A percentile compares a stretch with the other conserved stretches of the same genome.
phyloP scores from a whole-genome alignment of 192 early-diverging fungal genomes.

The Geosiphon pyriformis region DNA sequence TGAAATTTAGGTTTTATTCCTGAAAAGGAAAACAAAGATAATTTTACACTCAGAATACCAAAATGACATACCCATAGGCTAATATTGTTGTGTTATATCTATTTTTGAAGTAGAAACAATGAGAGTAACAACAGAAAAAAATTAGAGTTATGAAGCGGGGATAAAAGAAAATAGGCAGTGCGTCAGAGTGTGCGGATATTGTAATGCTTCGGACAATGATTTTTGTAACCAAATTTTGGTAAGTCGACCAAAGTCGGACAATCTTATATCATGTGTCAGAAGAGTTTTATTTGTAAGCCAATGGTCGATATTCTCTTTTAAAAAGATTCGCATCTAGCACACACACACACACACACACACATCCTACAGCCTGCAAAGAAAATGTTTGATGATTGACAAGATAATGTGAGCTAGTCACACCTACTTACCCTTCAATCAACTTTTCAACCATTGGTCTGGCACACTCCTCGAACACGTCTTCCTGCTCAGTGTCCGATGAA shows the following conservation, averaged over 20 bases:
- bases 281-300: too few relatives aligned
- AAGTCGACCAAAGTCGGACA: too few relatives aligned
- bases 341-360: too few relatives aligned
- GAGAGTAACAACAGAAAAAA: too few relatives aligned
- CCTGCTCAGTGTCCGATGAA: constrained; percentile 46
- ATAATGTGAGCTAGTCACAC: too few relatives aligned
- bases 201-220: not conserved
- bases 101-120: constrained; percentile 5
- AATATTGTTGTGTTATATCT: constrained; percentile 94
- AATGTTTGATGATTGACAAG: not conserved
- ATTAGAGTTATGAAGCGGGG: too few relatives aligned
- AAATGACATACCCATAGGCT: constrained; percentile 65
- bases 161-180: too few relatives aligned
- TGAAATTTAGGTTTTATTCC: not conserved
- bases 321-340: too few relatives aligned
- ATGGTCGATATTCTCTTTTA: too few relatives aligned
- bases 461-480: constrained; percentile 51
- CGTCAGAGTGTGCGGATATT: too few relatives aligned
- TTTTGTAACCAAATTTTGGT: too few relatives aligned
- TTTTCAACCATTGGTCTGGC: constrained; percentile 57
- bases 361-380: not conserved
- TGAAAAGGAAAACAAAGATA: not conserved
- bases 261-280: too few relatives aligned
- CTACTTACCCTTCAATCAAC: constrained; percentile 68
- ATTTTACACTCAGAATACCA: not conserved